A percentile compares a stretch with the other conserved stretches of the same genome.
Conservation (phyloP, 1,139 yeast genomes). For the Taiozyma onychis region DNA sequence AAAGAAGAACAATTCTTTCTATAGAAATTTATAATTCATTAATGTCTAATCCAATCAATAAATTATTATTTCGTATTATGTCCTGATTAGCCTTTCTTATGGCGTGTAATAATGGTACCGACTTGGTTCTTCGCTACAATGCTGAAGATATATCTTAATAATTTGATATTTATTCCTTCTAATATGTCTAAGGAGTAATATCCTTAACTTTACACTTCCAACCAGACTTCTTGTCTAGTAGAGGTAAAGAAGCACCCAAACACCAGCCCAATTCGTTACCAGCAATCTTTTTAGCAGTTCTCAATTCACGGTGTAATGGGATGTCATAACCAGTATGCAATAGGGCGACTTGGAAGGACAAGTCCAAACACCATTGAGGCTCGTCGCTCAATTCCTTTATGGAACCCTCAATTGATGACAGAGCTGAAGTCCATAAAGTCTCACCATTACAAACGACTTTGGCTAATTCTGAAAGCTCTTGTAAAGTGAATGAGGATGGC, state of each 20-base stretch:
- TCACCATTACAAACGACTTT: slow-evolving; percentile 82
- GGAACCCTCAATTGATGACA: slow-evolving; percentile 59
- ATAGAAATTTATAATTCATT: background rate
- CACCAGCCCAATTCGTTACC: slow-evolving; percentile 97
- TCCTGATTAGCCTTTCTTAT: background rate
- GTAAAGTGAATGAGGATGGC: slow-evolving; percentile 83
- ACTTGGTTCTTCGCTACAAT: no score
- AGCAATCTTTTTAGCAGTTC: slow-evolving; percentile 84
- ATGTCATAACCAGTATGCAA: slow-evolving; percentile 94
- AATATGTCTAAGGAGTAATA: slow-evolving; percentile 2
- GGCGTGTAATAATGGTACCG: no score
- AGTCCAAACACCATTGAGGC: slow-evolving; percentile 92
- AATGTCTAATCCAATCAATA: background rate
- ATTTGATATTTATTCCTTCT: background rate
- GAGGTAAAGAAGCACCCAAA: slow-evolving; percentile 92
- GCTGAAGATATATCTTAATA: no score
- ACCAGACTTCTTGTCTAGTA: slow-evolving; percentile 53
- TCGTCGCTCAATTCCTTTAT: slow-evolving; percentile 60
- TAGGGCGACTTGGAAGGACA: slow-evolving; percentile 83
- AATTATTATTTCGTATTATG: no score
- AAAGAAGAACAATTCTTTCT: slow-evolving; percentile 23
- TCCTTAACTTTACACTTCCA: slow-evolving; percentile 62
- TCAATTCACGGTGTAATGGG: slow-evolving; percentile 82
- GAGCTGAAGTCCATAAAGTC: slow-evolving; percentile 58
- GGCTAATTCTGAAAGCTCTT: slow-evolving; percentile 79